Evolutionary conservation across 2,329 filamentous ascomycete species (phyloP).

Genomic region (Phyllosticta ampelicida): DNA sequence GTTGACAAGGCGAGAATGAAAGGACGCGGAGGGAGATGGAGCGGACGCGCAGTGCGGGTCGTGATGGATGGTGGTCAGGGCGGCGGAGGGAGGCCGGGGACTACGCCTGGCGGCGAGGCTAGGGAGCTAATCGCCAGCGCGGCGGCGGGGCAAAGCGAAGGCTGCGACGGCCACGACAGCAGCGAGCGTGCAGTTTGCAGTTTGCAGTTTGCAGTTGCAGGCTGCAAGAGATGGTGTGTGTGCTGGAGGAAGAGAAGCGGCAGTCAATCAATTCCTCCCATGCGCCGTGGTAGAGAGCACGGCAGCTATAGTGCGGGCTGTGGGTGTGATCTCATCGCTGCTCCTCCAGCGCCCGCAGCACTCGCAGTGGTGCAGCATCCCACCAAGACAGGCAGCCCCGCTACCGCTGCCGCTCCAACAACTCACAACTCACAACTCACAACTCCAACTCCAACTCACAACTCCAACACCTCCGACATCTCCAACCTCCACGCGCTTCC

Average conservation of each 20-base stretch:
- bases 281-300: background rate
- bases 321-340: background rate
- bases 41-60: too few species aligned
- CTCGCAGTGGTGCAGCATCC: too few species aligned
- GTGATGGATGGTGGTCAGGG: too few species aligned
- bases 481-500: too few species aligned
- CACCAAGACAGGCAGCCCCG: background rate
- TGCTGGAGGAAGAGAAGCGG: too few species aligned
- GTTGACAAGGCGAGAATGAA: background rate
- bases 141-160: background rate
- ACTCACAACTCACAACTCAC: background rate
- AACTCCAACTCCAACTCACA: background rate
- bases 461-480: background rate
- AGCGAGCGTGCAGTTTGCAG: background rate
- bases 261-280: background rate
- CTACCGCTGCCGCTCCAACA: background rate
- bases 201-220: background rate
- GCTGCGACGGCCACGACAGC: background rate
- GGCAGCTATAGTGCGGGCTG: background rate
- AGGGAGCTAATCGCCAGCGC: too few species aligned
- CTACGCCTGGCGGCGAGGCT: too few species aligned
- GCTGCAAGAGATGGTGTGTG: too few species aligned
- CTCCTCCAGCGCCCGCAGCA: too few species aligned
- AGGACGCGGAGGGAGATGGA: background rate
- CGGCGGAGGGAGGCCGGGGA: too few species aligned